Percentiles rank a stretch among this genome's conserved stretches.
These are phyloP conservation scores for Aechmea fasciata DNA, from an alignment of 176 grass and related monocot species.

Conservation along the genomic window DNA sequence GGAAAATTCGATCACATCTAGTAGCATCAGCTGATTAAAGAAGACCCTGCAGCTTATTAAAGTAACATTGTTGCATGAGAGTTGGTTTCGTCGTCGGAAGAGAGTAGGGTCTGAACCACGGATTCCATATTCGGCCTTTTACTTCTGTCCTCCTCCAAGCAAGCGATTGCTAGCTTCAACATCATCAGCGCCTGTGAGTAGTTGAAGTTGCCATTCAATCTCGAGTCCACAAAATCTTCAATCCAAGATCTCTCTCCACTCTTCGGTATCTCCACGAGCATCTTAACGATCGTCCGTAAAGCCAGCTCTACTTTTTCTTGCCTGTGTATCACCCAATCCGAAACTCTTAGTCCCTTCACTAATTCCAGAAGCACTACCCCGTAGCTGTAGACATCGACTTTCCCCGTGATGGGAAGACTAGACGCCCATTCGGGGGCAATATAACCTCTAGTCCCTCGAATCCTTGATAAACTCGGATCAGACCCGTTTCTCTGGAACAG, in stretches of 20 bases:
- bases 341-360: neutral
- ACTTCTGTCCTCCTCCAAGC: constrained; percentile 6
- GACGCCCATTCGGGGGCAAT: constrained; percentile 66
- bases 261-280: neutral
- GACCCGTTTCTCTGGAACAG: constrained; percentile 38
- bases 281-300: neutral
- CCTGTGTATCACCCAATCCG: neutral
- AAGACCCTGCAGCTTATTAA: neutral
- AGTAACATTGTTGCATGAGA: neutral
- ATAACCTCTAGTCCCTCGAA: constrained; percentile 65
- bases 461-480: constrained; percentile 28
- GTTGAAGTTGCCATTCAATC: neutral
- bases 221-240: neutral
- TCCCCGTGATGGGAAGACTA: constrained; percentile 26
- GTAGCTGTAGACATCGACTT: neutral
- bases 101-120: neutral
- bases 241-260: neutral
- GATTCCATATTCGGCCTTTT: constrained; percentile 4
- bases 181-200: neutral
- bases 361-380: constrained; percentile 4
- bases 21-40: neutral
- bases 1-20: no score
- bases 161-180: neutral
- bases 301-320: neutral
- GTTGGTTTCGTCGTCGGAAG: neutral